A percentile compares a stretch with the other conserved stretches of the same genome.
Conservation (phyloP, 371 early-diverging fungal genomes). For the Actinomortierella wolfii region DNA sequence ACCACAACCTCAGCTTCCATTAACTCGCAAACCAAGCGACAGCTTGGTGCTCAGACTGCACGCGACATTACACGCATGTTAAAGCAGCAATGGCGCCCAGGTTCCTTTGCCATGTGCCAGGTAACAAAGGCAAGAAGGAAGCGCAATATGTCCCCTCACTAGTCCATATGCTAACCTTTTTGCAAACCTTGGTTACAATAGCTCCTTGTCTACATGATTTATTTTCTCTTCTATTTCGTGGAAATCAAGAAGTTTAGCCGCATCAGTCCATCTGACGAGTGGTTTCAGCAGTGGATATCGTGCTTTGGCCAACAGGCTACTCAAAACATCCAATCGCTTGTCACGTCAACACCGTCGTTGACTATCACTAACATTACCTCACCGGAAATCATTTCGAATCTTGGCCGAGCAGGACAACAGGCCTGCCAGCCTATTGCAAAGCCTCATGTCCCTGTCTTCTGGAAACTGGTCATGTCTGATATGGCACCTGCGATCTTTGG, state of each 20-base stretch:
- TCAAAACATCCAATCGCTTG: background rate
- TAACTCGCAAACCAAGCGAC: no score
- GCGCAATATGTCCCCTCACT: no score
- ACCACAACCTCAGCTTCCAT: background rate
- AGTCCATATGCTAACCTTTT: no score
- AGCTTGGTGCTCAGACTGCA: slow-evolving; percentile 23
- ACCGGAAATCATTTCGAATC: no score
- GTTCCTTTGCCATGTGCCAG: slow-evolving; percentile 25
- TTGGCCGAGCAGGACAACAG: slow-evolving; percentile 13
- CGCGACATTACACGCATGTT: slow-evolving; percentile 28
- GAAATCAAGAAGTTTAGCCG: slow-evolving; percentile 22
- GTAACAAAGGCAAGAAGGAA: no score
- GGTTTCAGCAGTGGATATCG: slow-evolving; percentile 19
- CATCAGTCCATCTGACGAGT: background rate
- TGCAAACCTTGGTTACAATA: no score
- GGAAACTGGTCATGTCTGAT: slow-evolving; percentile 23
- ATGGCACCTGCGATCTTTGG: slow-evolving; percentile 20
- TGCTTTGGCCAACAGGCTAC: slow-evolving; percentile 17
- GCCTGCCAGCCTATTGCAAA: slow-evolving; percentile 17
- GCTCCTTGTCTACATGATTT: slow-evolving; percentile 24
- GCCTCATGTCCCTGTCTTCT: slow-evolving; percentile 18
- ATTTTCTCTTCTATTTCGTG: slow-evolving; percentile 34
- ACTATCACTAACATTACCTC: no score
- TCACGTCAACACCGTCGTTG: background rate
- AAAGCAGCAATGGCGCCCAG: slow-evolving; percentile 42